Evolutionary conservation across 805 yeast species (phyloP).

Genomic region (Metschnikowia gruessii): DNA sequence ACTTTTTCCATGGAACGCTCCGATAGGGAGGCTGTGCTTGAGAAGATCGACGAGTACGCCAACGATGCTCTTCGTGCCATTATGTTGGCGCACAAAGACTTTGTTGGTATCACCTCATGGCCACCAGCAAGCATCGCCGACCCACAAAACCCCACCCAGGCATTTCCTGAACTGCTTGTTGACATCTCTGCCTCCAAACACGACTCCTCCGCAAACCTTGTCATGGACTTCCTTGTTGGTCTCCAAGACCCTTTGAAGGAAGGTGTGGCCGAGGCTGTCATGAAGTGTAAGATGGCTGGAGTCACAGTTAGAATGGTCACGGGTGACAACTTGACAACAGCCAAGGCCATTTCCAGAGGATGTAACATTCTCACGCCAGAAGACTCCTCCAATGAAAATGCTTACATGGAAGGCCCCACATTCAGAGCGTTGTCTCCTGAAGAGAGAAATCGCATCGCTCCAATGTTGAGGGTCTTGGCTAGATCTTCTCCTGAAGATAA

Average conservation of each 20-base stretch:
- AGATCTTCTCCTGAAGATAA: slow-evolving; percentile 97
- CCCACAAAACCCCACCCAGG: slow-evolving; percentile 33
- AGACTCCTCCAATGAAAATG: slow-evolving; percentile 48
- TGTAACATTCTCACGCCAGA: slow-evolving; percentile 72
- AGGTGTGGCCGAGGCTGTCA: slow-evolving; percentile 88
- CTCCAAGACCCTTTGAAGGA: slow-evolving; percentile 91
- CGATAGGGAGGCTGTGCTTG: slow-evolving; percentile 27
- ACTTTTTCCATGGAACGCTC: slow-evolving; percentile 28
- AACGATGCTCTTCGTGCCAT: slow-evolving; percentile 81
- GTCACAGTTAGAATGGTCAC: slow-evolving; percentile 97
- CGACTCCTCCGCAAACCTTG: slow-evolving; percentile 22
- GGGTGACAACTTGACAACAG: slow-evolving; percentile 92
- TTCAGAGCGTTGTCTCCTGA: slow-evolving; percentile 64
- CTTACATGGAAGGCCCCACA: slow-evolving; percentile 90
- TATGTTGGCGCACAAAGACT: slow-evolving; percentile 80
- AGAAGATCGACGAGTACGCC: slow-evolving; percentile 56
- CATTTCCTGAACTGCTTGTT: slow-evolving; percentile 38
- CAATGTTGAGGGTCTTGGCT: slow-evolving; percentile 79
- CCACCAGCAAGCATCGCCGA: slow-evolving; percentile 55
- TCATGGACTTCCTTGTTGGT: slow-evolving; percentile 69
- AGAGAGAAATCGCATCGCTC: slow-evolving; percentile 62
- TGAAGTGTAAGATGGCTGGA: slow-evolving; percentile 84
- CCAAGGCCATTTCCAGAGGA: slow-evolving; percentile 81
- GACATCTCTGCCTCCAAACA: slow-evolving; percentile 23
- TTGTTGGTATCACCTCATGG: slow-evolving; percentile 50